A percentile compares a stretch with the other conserved stretches of the same genome.
phyloP scores from a whole-genome alignment of 2,329 filamentous ascomycete genomes.

The Metarhizium album region DNA sequence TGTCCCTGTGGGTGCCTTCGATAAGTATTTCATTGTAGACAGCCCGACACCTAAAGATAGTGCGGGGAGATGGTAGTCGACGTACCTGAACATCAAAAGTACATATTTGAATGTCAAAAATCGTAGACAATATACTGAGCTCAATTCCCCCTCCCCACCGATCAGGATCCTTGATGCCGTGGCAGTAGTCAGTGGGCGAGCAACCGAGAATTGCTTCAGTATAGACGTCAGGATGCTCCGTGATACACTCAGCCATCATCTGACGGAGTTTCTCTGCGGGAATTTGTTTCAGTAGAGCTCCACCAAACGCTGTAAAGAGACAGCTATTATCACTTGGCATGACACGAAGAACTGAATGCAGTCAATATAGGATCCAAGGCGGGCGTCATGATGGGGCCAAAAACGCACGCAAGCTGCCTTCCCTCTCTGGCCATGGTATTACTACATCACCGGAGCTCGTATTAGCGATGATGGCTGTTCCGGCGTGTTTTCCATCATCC shows the following conservation, averaged over 20 bases:
- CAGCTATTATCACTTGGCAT: constrained; percentile 98
- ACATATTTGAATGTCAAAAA: constrained; percentile 78
- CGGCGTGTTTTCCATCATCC: neutral
- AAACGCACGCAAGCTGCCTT: constrained; percentile 38
- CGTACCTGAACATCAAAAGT: constrained; percentile 63
- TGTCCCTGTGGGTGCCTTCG: constrained; percentile 14
- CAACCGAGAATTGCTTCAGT: constrained; percentile 66
- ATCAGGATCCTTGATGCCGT: constrained; percentile 68
- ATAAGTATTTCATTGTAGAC: neutral
- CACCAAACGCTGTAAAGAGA: constrained; percentile 81
- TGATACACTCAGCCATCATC: constrained; percentile 70
- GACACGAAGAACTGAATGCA: constrained; percentile 60
- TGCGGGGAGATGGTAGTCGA: neutral
- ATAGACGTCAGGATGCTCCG: constrained; percentile 61
- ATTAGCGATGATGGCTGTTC: neutral
- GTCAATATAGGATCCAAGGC: neutral
- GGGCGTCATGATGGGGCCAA: neutral
- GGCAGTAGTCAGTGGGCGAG: constrained; percentile 64
- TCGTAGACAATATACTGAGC: constrained; percentile 69
- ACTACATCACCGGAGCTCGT: constrained; percentile 21
- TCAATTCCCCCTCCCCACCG: constrained; percentile 92
- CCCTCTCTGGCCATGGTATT: constrained; percentile 37
- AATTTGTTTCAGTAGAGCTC: constrained; percentile 54
- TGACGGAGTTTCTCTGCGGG: constrained; percentile 52
- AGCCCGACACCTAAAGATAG: neutral